Conservation (phyloP, 192 early-diverging fungal genomes). For the Pecoramyces ruminantium region DNA sequence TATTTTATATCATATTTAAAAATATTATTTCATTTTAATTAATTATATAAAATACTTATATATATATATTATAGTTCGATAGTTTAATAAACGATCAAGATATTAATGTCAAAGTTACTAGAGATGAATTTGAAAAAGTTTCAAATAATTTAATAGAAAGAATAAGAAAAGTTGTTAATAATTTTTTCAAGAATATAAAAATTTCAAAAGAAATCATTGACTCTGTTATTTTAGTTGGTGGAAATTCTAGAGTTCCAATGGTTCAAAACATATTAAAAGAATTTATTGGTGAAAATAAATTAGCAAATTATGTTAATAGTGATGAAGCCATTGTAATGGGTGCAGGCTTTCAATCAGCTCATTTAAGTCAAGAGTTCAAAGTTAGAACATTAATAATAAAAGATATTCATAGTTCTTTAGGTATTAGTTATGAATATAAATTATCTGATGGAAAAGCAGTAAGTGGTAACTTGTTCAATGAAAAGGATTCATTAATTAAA, state of each 20-base stretch:
- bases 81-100: too few relatives aligned
- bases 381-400: conserved; percentile 74
- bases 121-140: conserved; percentile 61
- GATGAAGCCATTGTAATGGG: conserved; percentile 91
- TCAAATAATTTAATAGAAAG: conserved; percentile 51
- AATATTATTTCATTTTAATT: too few relatives aligned
- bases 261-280: conserved; percentile 54
- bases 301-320: conserved; percentile 85
- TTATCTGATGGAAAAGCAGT: neutral
- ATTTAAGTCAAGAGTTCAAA: conserved; percentile 68
- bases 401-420: conserved; percentile 51
- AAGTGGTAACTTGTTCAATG: neutral
- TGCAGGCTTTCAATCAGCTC: conserved; percentile 74
- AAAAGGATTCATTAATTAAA: neutral
- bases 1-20: too few relatives aligned
- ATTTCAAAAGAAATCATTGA: too few relatives aligned
- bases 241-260: conserved; percentile 71
- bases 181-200: conserved; percentile 34
- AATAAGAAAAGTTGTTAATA: conserved; percentile 47
- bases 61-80: too few relatives aligned
- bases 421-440: neutral
- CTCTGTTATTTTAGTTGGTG: conserved; percentile 89
- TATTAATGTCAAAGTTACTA: conserved; percentile 61
- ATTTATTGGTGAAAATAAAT: conserved; percentile 59
- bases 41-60: too few relatives aligned